Evolutionary conservation across 495 filamentous ascomycete species (phyloP).

Genomic region (Penicillium pulvis): DNA sequence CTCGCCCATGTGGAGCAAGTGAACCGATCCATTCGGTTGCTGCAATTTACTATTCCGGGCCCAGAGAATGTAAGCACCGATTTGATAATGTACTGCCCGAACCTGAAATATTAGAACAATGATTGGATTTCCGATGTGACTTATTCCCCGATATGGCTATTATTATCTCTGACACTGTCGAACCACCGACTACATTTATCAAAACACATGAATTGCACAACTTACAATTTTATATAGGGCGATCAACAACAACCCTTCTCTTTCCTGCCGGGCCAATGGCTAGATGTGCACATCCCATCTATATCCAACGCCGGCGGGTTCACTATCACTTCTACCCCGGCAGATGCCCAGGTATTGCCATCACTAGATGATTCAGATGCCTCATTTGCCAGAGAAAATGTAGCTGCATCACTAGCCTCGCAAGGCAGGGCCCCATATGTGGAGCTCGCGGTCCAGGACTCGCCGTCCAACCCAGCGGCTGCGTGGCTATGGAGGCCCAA

Average conservation of each 20-base stretch:
- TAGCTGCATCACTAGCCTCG: slow-evolving; percentile 20
- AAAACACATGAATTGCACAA: not conserved
- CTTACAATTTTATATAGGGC: slow-evolving; percentile 17
- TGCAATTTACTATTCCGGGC: slow-evolving; percentile 44
- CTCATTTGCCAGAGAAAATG: slow-evolving; percentile 24
- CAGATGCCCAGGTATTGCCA: slow-evolving; percentile 38
- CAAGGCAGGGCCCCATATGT: slow-evolving; percentile 51
- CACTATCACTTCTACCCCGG: slow-evolving; percentile 80
- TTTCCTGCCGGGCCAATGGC: slow-evolving; percentile 88
- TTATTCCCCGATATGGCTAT: not conserved
- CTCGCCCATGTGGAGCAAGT: slow-evolving; percentile 50
- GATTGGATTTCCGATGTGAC: not conserved
- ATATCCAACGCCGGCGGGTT: slow-evolving; percentile 75
- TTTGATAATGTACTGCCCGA: not conserved
- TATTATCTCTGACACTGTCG: not conserved
- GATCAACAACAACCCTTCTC: slow-evolving; percentile 33
- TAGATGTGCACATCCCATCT: slow-evolving; percentile 75
- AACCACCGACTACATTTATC: slow-evolving; percentile 7
- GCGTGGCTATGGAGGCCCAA: slow-evolving; percentile 71
- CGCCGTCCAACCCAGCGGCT: slow-evolving; percentile 66
- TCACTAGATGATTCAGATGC: slow-evolving; percentile 23
- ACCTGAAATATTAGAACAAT: not conserved
- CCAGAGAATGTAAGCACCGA: slow-evolving; percentile 18
- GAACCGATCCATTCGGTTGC: slow-evolving; percentile 51
- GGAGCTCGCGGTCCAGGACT: slow-evolving; percentile 74